Conservation (phyloP, 306 rosid genomes). For the Vigna trinervia region DNA sequence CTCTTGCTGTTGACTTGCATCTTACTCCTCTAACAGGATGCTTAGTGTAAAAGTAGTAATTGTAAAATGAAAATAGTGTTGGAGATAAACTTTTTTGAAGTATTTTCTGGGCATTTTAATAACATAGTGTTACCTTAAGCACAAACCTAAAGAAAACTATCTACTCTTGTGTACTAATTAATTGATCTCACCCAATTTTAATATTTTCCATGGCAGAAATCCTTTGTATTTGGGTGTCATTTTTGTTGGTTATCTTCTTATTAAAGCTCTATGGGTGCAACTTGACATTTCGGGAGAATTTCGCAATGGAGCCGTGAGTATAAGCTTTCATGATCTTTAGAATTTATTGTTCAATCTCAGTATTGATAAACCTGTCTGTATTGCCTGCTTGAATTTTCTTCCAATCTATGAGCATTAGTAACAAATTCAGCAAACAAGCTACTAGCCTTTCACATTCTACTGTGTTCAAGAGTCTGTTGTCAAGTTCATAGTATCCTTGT, state of each 20-base stretch:
- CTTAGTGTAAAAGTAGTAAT: conserved; percentile 21
- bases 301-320: conserved; percentile 84
- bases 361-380: conserved; percentile 32
- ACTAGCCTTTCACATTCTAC: neutral
- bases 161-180: conserved; percentile 14
- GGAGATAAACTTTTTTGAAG: conserved; percentile 4
- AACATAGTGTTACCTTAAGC: conserved; percentile 12
- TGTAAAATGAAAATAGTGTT: neutral
- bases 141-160: neutral
- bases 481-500: conserved; percentile 17
- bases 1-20: conserved; percentile 13
- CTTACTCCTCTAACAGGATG: conserved; percentile 23
- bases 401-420: neutral
- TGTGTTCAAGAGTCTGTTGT: neutral
- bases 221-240: conserved; percentile 80
- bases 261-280: conserved; percentile 94
- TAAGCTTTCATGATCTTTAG: conserved; percentile 16
- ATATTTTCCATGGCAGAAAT: conserved; percentile 68
- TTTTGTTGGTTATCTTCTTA: conserved; percentile 74
- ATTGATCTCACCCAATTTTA: conserved; percentile 43
- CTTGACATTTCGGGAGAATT: conserved; percentile 79
- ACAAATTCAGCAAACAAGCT: conserved; percentile 31
- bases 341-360: conserved; percentile 9
- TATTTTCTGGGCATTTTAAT: conserved; percentile 4
- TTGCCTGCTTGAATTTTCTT: conserved; percentile 32